Base-by-base conservation (phyloP, 2,329 filamentous ascomycete genomes). In the Geosmithia putterillii region DNA sequence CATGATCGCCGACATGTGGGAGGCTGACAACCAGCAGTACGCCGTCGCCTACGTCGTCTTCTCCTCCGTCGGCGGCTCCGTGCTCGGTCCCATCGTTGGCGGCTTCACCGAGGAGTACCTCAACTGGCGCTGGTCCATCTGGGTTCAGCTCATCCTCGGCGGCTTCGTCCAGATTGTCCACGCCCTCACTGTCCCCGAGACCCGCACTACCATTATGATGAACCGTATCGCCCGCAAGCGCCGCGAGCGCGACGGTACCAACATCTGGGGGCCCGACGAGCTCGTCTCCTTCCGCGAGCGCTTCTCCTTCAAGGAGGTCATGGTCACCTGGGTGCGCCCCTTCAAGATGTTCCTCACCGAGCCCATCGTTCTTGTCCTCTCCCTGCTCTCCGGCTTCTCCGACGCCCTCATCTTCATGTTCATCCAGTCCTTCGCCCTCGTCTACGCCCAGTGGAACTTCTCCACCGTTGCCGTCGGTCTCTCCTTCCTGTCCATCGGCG, bases 101-200 rank as follows among this genome's bases (percentile, higher is more conserved):
- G 85, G 83, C 1, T 88, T 88, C 53, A 75, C 81, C 17, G 75
- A 88, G 57, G 60, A 74, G 25, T 78, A 76, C 50, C 67, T 84
- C 0, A 56, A 64, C 21, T 92, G 85, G 85, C 72, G 58, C 36
- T 66, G 82, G 82, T 77, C 72, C 44, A 88, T 90, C 57, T 92
- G 86, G 86, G 83, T 90, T 46, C 84, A 89, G 60, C 73, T 90
- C 48, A 87, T 89, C 51, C 79, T 90, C 43, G 85, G 86, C 17
- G 81, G 63, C 8, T 70, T 76, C 28, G 76, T 86, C 3, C 84
- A 89, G 55, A 17, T 74, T 4, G 54, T 84, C 4, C 83, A 88
- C 56, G 65, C 82, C 41, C 54, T 83, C 45, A 68, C 77, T 7
- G 86, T 92, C 1, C 85, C 85, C 1, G 86, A 92, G 60, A 92